phyloP scores from a whole-genome alignment of 768 basidiomycete genomes.

The Punctularia strigosozonata region DNA sequence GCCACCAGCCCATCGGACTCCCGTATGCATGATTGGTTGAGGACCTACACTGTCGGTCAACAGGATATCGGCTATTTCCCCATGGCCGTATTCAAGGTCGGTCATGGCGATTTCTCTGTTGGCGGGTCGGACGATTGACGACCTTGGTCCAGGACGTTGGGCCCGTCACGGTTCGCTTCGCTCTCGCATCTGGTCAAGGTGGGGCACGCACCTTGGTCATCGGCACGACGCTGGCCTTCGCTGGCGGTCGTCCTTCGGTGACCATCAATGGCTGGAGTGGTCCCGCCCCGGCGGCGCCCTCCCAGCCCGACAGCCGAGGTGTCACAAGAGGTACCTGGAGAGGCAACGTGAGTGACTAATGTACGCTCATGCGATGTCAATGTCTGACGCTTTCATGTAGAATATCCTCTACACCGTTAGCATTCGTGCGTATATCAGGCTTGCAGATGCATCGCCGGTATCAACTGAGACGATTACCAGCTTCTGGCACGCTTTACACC shows the following conservation, averaged over 20 bases:
- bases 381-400: background rate
- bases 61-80: constrained; percentile 29
- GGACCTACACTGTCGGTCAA: constrained; percentile 33
- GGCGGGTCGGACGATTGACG: too few species aligned
- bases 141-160: too few species aligned
- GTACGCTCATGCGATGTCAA: background rate
- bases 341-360: background rate
- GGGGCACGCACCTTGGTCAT: constrained; percentile 35
- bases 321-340: background rate
- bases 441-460: background rate
- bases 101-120: too few species aligned
- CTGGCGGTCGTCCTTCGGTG: constrained; percentile 33
- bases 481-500: background rate
- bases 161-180: constrained; percentile 31
- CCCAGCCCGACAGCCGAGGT: background rate
- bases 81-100: constrained; percentile 42
- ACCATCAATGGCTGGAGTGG: constrained; percentile 27
- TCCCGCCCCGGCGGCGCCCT: background rate
- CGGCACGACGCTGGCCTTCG: constrained; percentile 33
- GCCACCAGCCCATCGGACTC: constrained; percentile 24
- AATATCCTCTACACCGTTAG: background rate
- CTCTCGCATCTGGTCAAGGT: constrained; percentile 29
- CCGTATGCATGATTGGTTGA: constrained; percentile 34
- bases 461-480: background rate
- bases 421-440: background rate